Evolutionary conservation across 2,329 filamentous ascomycete genomes (phyloP), one percentile per base, ranked within the genome.

Genomic region (Trichoderma polysporum): DNA sequence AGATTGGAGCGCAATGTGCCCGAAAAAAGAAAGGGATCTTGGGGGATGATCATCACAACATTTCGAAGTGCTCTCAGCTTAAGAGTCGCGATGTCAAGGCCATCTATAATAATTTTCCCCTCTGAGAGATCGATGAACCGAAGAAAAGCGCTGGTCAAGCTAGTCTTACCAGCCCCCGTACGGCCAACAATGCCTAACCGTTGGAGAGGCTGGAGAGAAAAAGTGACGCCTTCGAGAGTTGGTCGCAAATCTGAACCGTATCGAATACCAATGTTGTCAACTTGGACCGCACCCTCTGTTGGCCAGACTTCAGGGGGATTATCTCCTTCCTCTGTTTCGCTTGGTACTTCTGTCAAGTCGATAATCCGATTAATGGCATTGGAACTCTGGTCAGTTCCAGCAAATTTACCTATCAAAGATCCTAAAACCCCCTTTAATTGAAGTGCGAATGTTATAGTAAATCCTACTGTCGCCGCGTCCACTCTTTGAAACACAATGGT

Each of bases 151-250:
- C n/a, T 67, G 8, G 47, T 53, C 10, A 69, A 35, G 33, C 52
- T 65, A 31, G 64, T 67, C 31, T 69, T 69, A 5, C 65, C 68
- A 2, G 68, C 52, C 13, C 68, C 65, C 17, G 68, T 67, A 4
- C 68, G 68, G n/a, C 68, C 59, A 5, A 69, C 64, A 7, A 69
- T 65, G 9, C 59, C 68, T 4, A 69, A 35, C 10, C 68, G 64
- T 37, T 64, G 29, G 7, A 25, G 4, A n/a, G 63, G 58, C 9
- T 54, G 35, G 19, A 67, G 15, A 2, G 33, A 56, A 39, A 67
- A 56, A 15, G 29, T 58, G 10, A 68, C 19, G 22, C 2, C 13
- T 2, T 53, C 47, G 15, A 68, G 50, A 2, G 53, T 64, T 9
- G 67, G 58, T 9, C 17, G 63, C 17, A 8, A 2, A 4, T 57